A percentile compares a stretch with the other conserved stretches of the same genome.
phyloP scores from a whole-genome alignment of 1,284 basidiomycete species.

The Rhodotorula sp. region DNA sequence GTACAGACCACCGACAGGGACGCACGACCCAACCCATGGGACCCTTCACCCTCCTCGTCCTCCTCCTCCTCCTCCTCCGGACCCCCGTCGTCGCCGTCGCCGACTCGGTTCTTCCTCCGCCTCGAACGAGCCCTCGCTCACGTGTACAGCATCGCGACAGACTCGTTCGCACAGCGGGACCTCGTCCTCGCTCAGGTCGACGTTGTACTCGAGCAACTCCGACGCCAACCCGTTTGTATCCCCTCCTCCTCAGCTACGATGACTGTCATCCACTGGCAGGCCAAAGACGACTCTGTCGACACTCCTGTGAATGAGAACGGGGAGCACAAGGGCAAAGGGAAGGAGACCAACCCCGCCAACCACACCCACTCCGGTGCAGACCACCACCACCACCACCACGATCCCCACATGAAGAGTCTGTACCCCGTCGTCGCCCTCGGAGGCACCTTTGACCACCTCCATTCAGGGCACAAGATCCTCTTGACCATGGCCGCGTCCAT shows the following conservation, averaged over 20 bases:
- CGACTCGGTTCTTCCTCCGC: constrained; percentile 12
- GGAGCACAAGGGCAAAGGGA: background rate
- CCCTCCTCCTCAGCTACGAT: background rate
- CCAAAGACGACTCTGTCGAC: background rate
- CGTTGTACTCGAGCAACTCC: constrained; percentile 30
- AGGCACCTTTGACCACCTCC: constrained; percentile 94
- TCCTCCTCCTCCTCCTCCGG: constrained; percentile 1
- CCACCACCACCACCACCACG: background rate
- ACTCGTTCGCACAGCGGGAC: constrained; percentile 3
- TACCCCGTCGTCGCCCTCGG: constrained; percentile 55
- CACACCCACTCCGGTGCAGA: background rate
- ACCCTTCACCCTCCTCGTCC: background rate
- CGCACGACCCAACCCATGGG: background rate
- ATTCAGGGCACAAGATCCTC: constrained; percentile 95
- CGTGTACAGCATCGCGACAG: constrained; percentile 21
- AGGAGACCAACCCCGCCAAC: background rate
- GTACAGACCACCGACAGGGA: background rate
- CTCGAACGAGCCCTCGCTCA: constrained; percentile 25
- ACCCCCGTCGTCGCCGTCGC: background rate
- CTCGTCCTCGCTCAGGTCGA: constrained; percentile 12
- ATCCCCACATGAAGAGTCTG: no score
- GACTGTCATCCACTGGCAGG: background rate
- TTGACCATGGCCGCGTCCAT: constrained; percentile 87
- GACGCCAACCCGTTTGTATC: constrained; percentile 15
- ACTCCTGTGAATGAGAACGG: background rate